Conservation (phyloP, 2,329 filamentous ascomycete species). For the Xylariomycetidae sp. region DNA sequence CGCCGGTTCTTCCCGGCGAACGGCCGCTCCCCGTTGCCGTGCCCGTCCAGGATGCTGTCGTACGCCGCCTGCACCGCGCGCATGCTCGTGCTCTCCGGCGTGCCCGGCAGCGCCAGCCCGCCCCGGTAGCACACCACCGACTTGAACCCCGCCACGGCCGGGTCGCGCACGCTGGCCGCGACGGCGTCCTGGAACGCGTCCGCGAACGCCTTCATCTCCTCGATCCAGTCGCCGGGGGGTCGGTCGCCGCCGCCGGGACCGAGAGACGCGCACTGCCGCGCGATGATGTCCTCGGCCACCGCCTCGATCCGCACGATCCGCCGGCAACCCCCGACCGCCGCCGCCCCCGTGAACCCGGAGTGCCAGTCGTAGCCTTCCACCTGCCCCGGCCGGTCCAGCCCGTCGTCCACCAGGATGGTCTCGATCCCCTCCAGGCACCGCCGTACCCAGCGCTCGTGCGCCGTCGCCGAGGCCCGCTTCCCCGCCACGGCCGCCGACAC, state of each 20-base stretch:
- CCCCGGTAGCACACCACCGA: conserved; percentile 77
- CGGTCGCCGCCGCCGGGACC: neutral
- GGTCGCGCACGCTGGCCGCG: conserved; percentile 51
- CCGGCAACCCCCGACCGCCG: conserved; percentile 56
- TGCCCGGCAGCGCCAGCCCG: conserved; percentile 54
- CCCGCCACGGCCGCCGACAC: conserved; percentile 39
- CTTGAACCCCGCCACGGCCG: conserved; percentile 73
- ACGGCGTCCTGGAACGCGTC: conserved; percentile 48
- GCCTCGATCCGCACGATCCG: conserved; percentile 75
- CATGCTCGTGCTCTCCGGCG: conserved; percentile 32
- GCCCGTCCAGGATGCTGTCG: conserved; percentile 26
- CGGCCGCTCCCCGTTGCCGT: conserved; percentile 16
- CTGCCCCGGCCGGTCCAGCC: conserved; percentile 50
- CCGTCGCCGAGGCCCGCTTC: conserved; percentile 32
- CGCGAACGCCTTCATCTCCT: conserved; percentile 36
- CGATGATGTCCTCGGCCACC: conserved; percentile 57
- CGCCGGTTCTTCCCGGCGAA: conserved; percentile 37
- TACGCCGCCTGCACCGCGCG: conserved; percentile 35
- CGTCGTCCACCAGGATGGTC: conserved; percentile 72
- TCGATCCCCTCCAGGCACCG: conserved; percentile 68
- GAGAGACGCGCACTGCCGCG: conserved; percentile 32
- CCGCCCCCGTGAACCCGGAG: conserved; percentile 58
- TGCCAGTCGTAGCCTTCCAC: conserved; percentile 59
- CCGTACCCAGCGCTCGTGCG: conserved; percentile 51
- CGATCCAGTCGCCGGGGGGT: conserved; percentile 10